A percentile compares a stretch with the other conserved stretches of the same genome.
Conservation (phyloP, 2,329 filamentous ascomycete genomes). For the Sporothrix dimorphospora region DNA sequence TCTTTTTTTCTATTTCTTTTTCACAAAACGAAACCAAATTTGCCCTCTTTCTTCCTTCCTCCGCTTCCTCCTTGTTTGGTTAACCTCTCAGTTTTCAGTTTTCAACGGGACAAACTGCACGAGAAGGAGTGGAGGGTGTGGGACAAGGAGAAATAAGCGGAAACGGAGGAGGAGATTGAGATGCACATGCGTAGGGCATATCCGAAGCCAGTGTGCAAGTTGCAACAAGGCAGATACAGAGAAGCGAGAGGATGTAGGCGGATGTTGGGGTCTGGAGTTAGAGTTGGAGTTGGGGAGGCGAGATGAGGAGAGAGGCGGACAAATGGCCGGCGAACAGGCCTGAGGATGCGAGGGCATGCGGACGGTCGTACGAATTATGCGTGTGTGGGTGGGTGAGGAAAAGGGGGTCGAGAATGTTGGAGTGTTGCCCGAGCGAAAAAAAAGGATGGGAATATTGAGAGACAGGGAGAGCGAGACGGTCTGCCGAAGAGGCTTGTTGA, state of each 20-base stretch:
- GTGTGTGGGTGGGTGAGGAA: constrained; percentile 17
- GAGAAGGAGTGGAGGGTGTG: constrained; percentile 3
- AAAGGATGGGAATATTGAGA: neutral
- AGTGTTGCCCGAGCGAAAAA: neutral
- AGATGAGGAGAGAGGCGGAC: neutral
- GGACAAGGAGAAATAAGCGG: constrained; percentile 8
- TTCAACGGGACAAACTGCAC: neutral
- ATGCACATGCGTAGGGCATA: neutral
- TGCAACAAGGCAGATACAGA: constrained; percentile 2
- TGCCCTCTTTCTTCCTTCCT: constrained; percentile 6
- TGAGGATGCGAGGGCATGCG: neutral
- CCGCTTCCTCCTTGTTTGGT: neutral
- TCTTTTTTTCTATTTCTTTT: neutral
- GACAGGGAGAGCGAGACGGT: neutral
- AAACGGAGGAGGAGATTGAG: neutral
- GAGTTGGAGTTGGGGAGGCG: neutral
- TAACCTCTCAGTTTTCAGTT: neutral
- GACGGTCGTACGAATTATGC: neutral
- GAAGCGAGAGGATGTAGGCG: constrained; percentile 2
- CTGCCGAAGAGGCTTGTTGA: constrained; percentile 1
- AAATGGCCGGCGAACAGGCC: constrained; percentile 15
- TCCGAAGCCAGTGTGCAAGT: neutral
- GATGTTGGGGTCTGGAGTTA: neutral
- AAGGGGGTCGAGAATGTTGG: neutral
- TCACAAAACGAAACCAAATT: neutral